These are phyloP conservation scores for Colletotrichum eleusines DNA, from an alignment of 2,329 filamentous ascomycete species.

Conservation along the genomic window DNA sequence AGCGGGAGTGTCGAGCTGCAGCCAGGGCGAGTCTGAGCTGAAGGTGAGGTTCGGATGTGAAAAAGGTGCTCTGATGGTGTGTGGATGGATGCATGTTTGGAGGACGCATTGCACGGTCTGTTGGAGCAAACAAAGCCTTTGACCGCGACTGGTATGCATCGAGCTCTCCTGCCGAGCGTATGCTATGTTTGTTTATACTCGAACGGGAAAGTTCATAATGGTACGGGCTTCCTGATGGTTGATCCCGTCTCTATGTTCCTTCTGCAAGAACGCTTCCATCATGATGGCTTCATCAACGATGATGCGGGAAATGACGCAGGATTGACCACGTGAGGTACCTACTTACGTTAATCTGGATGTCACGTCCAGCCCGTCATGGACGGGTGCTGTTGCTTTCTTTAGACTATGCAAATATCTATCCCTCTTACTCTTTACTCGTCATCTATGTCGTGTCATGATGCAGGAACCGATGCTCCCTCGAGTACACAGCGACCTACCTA, in stretches of 20 bases:
- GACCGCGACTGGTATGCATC: background rate
- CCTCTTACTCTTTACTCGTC: background rate
- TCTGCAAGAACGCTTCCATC: background rate
- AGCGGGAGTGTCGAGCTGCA: background rate
- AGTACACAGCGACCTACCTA: background rate
- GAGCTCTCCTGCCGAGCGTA: constrained; percentile 13
- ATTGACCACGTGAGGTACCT: too few relatives aligned
- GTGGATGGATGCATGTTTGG: constrained; percentile 23
- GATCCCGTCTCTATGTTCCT: background rate
- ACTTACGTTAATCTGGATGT: background rate
- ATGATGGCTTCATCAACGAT: too few relatives aligned
- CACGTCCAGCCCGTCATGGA: background rate
- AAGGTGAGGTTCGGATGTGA: constrained; percentile 35
- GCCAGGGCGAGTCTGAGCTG: background rate
- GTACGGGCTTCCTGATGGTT: background rate
- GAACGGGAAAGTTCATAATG: background rate
- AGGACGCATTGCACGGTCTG: constrained; percentile 15
- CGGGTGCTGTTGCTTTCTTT: background rate
- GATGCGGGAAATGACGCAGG: background rate
- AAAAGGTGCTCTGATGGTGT: constrained; percentile 29
- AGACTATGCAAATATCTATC: background rate
- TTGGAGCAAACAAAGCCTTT: background rate
- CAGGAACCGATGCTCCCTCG: background rate
- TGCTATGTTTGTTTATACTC: background rate
- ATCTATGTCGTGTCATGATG: background rate